phyloP scores from a whole-genome alignment of 169 alveolate species.

The Cryptosporidium ryanae region DNA sequence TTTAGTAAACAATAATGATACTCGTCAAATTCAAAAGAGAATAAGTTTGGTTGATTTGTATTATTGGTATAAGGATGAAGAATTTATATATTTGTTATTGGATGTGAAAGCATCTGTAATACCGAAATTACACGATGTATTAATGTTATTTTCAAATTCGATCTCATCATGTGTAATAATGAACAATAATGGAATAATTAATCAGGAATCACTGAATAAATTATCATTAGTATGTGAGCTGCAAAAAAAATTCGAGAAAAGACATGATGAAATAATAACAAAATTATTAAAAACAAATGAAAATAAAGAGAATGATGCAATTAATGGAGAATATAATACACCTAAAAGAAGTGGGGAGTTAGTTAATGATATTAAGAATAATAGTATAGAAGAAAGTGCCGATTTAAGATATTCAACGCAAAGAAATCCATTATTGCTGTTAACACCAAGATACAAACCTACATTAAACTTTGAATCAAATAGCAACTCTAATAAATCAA shows the following conservation, averaged over 20 bases:
- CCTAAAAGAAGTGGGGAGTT: neutral
- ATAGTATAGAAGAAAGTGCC: neutral
- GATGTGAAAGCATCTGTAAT: conserved; percentile 39
- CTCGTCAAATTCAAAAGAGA: neutral
- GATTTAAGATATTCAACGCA: conserved; percentile 10
- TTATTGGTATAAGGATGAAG: conserved; percentile 71
- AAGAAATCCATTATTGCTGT: conserved; percentile 41
- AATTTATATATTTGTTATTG: conserved; percentile 58
- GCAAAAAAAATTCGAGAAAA: conserved; percentile 41
- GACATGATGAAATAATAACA: conserved; percentile 31
- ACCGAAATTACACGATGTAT: conserved; percentile 54
- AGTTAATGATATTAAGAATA: neutral
- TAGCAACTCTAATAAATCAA: conserved; percentile 1
- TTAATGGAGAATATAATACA: neutral
- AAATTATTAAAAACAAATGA: conserved; percentile 6
- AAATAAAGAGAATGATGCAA: neutral
- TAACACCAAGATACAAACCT: conserved; percentile 72
- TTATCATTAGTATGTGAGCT: conserved; percentile 10
- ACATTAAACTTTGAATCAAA: conserved; percentile 19
- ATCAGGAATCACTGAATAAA: conserved; percentile 34
- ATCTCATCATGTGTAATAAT: conserved; percentile 57
- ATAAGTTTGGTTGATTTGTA: conserved; percentile 49
- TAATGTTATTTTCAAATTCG: conserved; percentile 39
- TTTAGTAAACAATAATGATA: neutral
- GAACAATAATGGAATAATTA: conserved; percentile 64